Evolutionary conservation across 2,329 filamentous ascomycete genomes (phyloP), one percentile per base, ranked within the genome.

Genomic region (Onygenales sp.): DNA sequence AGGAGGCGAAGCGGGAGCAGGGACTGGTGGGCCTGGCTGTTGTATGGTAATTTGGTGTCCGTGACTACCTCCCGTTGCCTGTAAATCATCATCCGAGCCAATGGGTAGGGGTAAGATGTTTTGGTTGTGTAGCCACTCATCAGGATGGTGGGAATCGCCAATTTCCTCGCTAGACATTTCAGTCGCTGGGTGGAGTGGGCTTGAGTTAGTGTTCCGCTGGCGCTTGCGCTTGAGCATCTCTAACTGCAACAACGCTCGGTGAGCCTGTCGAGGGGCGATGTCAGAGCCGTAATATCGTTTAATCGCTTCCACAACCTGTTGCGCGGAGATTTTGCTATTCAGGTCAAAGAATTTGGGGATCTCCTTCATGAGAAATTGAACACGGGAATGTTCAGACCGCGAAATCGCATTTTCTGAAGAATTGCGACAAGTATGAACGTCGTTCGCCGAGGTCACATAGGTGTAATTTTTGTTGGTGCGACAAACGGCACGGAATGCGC

Each of bases 231-330:
- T 65, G 31, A 61, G 57, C 10, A 47, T 53, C 51, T 70, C 67
- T 31, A 71, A 42, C 51, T 64, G 65, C 14, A 63, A 68, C 33
- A 71, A 64, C 33, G 68, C 69, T 35, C 67, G 64, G 54, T 71
- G 69, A 17, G 69, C 68, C 55, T 71, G 69, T 57, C 66, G 62
- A 59, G 66, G 68, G 2, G 67, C 68, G 36, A 71, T 70, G 44
- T 70, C 67, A 57, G 69, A 70, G 50, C 68, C 69, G 58, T 71
- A 68, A 57, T 70, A 71, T 21, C 68, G 65, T 58, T 70, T 71
- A 11, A 71, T 67, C 0, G 69, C 69, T 46, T 70, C 68, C 39
- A 71, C 69, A 41, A 70, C 67, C 43, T 71, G 66, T 56, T 70
- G 66, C 4, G 63, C 65, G 38, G 63, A 65, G 48, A 71, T 66